Conservation (phyloP, 805 yeast genomes). For the Millerozyma miso region DNA sequence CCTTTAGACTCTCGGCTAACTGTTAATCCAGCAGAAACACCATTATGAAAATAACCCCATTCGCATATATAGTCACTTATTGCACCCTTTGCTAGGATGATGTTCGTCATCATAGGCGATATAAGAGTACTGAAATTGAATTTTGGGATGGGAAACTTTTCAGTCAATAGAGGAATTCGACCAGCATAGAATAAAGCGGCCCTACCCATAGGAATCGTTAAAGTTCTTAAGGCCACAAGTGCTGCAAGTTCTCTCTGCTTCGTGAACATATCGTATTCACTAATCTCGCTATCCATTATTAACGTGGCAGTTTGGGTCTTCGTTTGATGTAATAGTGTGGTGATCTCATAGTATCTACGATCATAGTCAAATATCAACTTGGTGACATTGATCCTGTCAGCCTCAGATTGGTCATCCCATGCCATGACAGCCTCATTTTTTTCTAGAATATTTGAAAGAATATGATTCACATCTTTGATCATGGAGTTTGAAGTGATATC, state of each 20-base stretch:
- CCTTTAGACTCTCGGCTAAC: conserved; percentile 66
- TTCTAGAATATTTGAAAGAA: conserved; percentile 32
- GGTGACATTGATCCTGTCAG: conserved; percentile 64
- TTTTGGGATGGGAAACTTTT: conserved; percentile 74
- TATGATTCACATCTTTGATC: conserved; percentile 36
- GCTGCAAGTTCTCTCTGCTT: conserved; percentile 58
- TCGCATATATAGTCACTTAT: conserved; percentile 47
- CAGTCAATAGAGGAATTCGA: conserved; percentile 76
- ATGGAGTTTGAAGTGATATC: neutral
- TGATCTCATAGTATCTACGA: conserved; percentile 72
- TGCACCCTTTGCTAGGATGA: conserved; percentile 52
- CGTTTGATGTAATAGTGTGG: conserved; percentile 67
- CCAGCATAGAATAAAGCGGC: conserved; percentile 69
- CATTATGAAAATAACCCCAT: conserved; percentile 93
- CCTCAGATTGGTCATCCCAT: conserved; percentile 70
- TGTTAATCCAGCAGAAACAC: conserved; percentile 81
- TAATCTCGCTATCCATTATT: conserved; percentile 30
- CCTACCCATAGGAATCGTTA: conserved; percentile 74
- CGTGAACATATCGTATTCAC: conserved; percentile 54
- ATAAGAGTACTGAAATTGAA: conserved; percentile 66
- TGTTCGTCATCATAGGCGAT: conserved; percentile 61
- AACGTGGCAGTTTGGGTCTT: conserved; percentile 53
- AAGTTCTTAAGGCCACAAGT: conserved; percentile 63
- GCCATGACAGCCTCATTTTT: conserved; percentile 47
- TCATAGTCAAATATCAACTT: conserved; percentile 72